Evolutionary conservation across 805 yeast genomes (phyloP), one percentile per base, ranked within the genome.

Genomic region (Metschnikowia picachoensis): DNA sequence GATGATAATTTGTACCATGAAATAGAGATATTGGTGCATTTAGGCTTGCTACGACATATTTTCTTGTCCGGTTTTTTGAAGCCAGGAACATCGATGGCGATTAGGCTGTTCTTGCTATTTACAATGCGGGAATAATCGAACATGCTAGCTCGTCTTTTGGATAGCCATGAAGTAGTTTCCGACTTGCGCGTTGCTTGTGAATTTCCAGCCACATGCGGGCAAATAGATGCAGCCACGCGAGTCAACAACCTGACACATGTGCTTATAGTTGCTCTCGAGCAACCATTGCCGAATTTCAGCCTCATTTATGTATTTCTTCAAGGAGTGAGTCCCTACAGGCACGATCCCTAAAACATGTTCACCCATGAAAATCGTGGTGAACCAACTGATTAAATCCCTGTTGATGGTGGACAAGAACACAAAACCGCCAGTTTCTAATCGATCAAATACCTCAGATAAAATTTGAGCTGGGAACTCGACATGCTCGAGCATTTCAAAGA

Each of bases 401-500:
- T 94, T 94, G 47, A 94, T 94, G 0, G 99, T 94, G 33, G 97
- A 89, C 43, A 91, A 60, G 59, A 94, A 89, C 30, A 92, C 61
- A 73, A 86, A 79, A 29, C 99, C 98, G 8, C 91, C 92, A 0
- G 83, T 85, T 46, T 79, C 78, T 32, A 92, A 82, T 49, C 81
- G 80, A 32, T 68, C 58, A 61, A 90, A 71, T 0, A 95, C 95
- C 40, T 77, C 78, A n/a, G 72, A 64, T 45, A 94, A 65, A 13
- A 91, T 85, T 43, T 77, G 79, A 0, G 87, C 67, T 0, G 99
- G 99, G 49, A 80, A 77, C 47, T 87, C 88, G 3, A 94, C 97
- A 62, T 94, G 99, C 64, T 94, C 99, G 32, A 94, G 72, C 80
- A 94, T 83, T 64, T 94, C 99, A 76, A 92, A 88, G 79, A 91